These are phyloP conservation scores for Suhomyces sp. DNA, from an alignment of 805 yeast genomes.

Conservation along the genomic window DNA sequence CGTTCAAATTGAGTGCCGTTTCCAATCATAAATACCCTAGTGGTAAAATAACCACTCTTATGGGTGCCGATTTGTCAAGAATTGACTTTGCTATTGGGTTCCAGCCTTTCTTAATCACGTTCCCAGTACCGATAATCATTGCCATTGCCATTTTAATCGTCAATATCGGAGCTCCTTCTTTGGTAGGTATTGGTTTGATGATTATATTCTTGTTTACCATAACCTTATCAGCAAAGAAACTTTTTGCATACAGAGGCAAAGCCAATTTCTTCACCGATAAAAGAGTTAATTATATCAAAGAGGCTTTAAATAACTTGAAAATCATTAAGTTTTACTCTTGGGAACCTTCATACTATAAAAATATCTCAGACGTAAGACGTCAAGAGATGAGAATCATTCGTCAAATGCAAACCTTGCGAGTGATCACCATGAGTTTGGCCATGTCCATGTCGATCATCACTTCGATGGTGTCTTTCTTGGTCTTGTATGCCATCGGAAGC, in stretches of 20 bases:
- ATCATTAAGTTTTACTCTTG: constrained; percentile 86
- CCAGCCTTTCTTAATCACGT: constrained; percentile 22
- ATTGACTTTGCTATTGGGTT: constrained; percentile 27
- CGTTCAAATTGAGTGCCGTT: constrained; percentile 19
- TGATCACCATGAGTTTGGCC: constrained; percentile 58
- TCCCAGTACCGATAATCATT: constrained; percentile 23
- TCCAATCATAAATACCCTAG: constrained; percentile 20
- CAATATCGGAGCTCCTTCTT: constrained; percentile 22
- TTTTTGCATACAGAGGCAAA: constrained; percentile 54
- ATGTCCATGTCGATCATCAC: constrained; percentile 66
- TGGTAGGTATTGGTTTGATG: constrained; percentile 24
- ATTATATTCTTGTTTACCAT: constrained; percentile 36
- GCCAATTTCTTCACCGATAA: constrained; percentile 68
- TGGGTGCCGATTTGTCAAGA: constrained; percentile 27
- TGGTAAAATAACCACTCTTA: constrained; percentile 25
- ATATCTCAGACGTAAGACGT: constrained; percentile 53
- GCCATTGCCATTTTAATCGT: constrained; percentile 21
- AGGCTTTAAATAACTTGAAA: constrained; percentile 72
- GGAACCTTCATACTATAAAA: constrained; percentile 73
- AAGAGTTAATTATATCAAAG: constrained; percentile 74
- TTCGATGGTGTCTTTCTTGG: constrained; percentile 55
- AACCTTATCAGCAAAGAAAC: constrained; percentile 44
- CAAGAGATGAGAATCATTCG: constrained; percentile 62
- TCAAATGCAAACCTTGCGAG: constrained; percentile 63
- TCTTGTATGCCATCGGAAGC: constrained; percentile 30